Evolutionary conservation across 441 rosid genomes (phyloP).

Genomic region (Corymbia citriodora): DNA sequence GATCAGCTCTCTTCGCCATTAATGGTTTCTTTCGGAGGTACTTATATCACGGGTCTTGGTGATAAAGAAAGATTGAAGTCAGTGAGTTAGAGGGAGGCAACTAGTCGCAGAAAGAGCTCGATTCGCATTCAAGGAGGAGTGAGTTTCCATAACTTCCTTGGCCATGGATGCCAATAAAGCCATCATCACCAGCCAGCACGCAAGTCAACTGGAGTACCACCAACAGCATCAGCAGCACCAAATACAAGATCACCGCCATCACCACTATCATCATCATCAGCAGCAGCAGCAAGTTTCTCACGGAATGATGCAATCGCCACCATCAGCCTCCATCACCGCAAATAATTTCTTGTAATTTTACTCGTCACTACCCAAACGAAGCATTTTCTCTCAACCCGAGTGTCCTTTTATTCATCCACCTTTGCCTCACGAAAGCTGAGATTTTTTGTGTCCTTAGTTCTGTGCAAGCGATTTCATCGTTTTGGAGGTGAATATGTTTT

Average conservation of each 20-base stretch:
- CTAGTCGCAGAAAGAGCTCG: neutral
- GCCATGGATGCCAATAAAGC: slow-evolving; percentile 30
- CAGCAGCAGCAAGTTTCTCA: slow-evolving; percentile 41
- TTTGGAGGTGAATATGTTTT: neutral
- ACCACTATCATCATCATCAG: slow-evolving; percentile 24
- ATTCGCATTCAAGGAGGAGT: neutral
- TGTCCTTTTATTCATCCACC: neutral
- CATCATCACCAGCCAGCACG: slow-evolving; percentile 17
- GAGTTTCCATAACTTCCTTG: slow-evolving; percentile 25
- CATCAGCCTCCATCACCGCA: slow-evolving; percentile 36
- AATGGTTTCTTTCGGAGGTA: slow-evolving; percentile 15
- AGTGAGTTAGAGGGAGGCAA: neutral
- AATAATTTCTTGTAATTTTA: slow-evolving; percentile 67
- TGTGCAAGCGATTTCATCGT: neutral
- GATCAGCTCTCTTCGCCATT: slow-evolving; percentile 11
- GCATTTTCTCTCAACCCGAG: neutral
- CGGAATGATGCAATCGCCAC: slow-evolving; percentile 54
- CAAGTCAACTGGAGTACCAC: slow-evolving; percentile 17
- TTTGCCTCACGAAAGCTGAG: neutral
- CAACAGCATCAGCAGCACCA: slow-evolving; percentile 15
- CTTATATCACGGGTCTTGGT: neutral
- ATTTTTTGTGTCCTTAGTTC: neutral
- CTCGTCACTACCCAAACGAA: neutral
- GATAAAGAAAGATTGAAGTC: neutral
- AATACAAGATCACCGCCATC: slow-evolving; percentile 29